Base-by-base conservation (phyloP, 768 basidiomycete species). In the Podaxis sp. region DNA sequence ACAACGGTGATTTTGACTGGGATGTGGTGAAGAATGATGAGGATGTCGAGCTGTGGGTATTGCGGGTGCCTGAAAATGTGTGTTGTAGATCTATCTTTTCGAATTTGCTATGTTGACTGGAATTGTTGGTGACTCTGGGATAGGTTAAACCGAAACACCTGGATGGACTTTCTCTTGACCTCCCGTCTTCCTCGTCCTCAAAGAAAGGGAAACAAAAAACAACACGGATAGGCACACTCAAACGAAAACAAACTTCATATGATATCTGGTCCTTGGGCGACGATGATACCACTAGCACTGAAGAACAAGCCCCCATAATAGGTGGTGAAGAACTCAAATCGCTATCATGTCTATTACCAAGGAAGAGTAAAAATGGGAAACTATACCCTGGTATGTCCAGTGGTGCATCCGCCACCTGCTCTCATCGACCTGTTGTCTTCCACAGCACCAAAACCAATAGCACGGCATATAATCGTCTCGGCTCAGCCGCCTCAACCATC, bases 81-180 rank as follows among this genome's bases (percentile, higher is more conserved):
- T 63, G 88, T 77, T 13, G 22, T 28, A n/a, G 24, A 49, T 19
- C 39, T 24, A 39, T 54, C 22, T 52, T 59, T 52, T 33, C 65
- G 4, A 24, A 48, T 53, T 24, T 55, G 7, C 19, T 42, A 8
- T 63, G 40, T 59, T 3, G 12, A 63, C 40, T 63, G 9, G n/a
- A n/a, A 9, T 8, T 49, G 48, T 24, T n/a, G 33, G 8, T 33
- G 8, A 33, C 33, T 33, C 33, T 49, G 48, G 46, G 22, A 46
- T 63, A 92, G 90, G 72, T 93, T 40, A 88, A 90, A 72, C 73
- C 85, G 6, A 89, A 87, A 72, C 76, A 89, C 65, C 73, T 93
- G 11, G 80, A 87, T 33, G 78, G 77, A 15, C 66, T 85, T 24
- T 73, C 80, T 55, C 67, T 92, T 6, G 79, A 84, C 46, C 67